Evolutionary conservation across 169 alveolate species (phyloP).

Genomic region (Eimeria necatrix): DNA sequence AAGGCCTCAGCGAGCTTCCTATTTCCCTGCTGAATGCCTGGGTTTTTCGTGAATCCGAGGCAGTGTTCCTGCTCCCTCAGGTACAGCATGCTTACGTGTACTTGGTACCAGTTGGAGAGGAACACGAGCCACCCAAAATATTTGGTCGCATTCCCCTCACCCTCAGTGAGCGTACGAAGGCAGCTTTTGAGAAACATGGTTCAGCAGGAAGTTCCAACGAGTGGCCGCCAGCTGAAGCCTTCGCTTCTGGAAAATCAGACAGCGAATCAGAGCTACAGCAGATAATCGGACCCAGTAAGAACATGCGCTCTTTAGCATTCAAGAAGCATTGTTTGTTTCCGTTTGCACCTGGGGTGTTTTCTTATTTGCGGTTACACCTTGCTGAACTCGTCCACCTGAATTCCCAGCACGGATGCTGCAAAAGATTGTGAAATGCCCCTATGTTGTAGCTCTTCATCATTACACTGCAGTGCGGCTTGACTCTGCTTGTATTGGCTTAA

Average conservation of each 20-base stretch:
- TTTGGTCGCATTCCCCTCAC: constrained; percentile 73
- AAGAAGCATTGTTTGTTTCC: no score
- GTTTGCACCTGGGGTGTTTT: no score
- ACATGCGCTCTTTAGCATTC: neutral
- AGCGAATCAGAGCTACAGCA: constrained; percentile 27
- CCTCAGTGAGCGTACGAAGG: constrained; percentile 5
- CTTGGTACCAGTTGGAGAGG: constrained; percentile 68
- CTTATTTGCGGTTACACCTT: no score
- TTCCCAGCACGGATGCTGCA: no score
- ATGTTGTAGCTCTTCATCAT: no score
- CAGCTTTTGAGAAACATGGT: constrained; percentile 5
- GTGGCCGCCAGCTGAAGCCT: constrained; percentile 75
- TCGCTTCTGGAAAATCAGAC: neutral
- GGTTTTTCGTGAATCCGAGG: constrained; percentile 70
- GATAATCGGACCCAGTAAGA: neutral
- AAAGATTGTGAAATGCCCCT: no score
- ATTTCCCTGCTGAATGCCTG: constrained; percentile 58
- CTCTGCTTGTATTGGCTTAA: no score
- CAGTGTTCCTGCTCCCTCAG: constrained; percentile 76
- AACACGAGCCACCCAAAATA: constrained; percentile 57
- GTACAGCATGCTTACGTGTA: constrained; percentile 73
- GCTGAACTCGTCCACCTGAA: no score
- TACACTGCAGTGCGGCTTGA: no score
- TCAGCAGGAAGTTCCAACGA: neutral
- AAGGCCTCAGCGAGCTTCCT: neutral